Conservation (phyloP, 257 asterid species). For the Scutellaria minor region DNA sequence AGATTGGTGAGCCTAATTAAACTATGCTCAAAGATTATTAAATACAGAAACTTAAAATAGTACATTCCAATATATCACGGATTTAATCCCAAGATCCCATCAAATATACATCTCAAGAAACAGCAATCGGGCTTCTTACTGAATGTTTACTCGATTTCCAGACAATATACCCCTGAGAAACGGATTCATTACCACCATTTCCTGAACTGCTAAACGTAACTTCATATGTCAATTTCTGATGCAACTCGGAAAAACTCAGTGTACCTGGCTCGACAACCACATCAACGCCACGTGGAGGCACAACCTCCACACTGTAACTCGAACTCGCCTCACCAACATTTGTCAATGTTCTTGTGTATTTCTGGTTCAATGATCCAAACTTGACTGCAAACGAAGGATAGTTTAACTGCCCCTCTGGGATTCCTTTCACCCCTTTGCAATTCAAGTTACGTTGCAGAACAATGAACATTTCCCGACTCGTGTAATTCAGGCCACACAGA, state of each 20-base stretch:
- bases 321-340: constrained; percentile 43
- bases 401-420: constrained; percentile 40
- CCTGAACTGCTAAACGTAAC: constrained; percentile 33
- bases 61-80: too few species aligned
- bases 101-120: not conserved
- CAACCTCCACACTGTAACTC: constrained; percentile 10
- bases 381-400: constrained; percentile 45
- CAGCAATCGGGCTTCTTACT: constrained; percentile 48
- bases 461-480: constrained; percentile 30
- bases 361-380: constrained; percentile 22
- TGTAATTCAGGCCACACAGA: constrained; percentile 45
- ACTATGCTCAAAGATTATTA: too few species aligned
- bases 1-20: too few species aligned
- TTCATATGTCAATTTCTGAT: constrained; percentile 40
- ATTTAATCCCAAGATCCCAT: too few species aligned
- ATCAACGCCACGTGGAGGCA: constrained; percentile 17
- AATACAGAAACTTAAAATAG: too few species aligned
- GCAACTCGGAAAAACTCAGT: constrained; percentile 33
- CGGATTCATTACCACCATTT: not conserved
- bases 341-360: constrained; percentile 43
- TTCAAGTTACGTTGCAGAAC: constrained; percentile 25
- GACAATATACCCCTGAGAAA: constrained; percentile 39
- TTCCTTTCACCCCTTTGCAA: constrained; percentile 32
- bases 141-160: constrained; percentile 44
- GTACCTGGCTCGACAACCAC: constrained; percentile 38